phyloP scores from a whole-genome alignment of 176 grass and related monocot genomes.

The Carex kokanica region DNA sequence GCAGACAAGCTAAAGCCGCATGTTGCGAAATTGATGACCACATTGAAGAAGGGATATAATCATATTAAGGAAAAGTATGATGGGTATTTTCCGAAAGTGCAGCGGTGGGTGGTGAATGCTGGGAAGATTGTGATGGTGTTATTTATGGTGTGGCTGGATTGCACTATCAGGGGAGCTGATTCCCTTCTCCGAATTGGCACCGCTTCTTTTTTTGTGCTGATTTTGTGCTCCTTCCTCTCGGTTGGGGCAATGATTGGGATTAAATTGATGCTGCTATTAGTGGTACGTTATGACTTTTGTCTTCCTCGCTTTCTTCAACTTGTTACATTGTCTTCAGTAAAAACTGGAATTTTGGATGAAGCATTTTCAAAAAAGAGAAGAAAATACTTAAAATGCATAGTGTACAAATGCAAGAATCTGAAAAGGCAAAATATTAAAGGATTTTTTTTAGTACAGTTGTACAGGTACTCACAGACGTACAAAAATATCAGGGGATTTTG shows the following conservation, averaged over 20 bases:
- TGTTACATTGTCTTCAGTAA: slow-evolving; percentile 20
- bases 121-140: slow-evolving; percentile 75
- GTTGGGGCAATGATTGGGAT: slow-evolving; percentile 84
- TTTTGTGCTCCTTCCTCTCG: slow-evolving; percentile 85
- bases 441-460: not conserved
- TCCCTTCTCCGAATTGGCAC: slow-evolving; percentile 81
- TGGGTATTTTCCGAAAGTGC: slow-evolving; percentile 57
- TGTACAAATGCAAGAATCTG: not conserved
- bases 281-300: slow-evolving; percentile 49
- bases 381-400: not conserved
- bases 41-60: slow-evolving; percentile 41
- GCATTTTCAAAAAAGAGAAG: not conserved
- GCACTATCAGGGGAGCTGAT: slow-evolving; percentile 80
- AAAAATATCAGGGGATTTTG: not conserved
- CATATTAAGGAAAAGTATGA: slow-evolving; percentile 50
- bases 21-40: slow-evolving; percentile 33
- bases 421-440: not conserved
- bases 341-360: not conserved
- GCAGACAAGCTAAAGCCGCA: slow-evolving; percentile 57
- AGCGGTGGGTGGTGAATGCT: slow-evolving; percentile 54
- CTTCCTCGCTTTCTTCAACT: not conserved
- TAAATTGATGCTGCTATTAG: slow-evolving; percentile 58
- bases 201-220: slow-evolving; percentile 74
- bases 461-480: not conserved
- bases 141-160: slow-evolving; percentile 84